Evolutionary conservation across 208 protist genomes (phyloP).

Genomic region (Crithidia thermophila): DNA sequence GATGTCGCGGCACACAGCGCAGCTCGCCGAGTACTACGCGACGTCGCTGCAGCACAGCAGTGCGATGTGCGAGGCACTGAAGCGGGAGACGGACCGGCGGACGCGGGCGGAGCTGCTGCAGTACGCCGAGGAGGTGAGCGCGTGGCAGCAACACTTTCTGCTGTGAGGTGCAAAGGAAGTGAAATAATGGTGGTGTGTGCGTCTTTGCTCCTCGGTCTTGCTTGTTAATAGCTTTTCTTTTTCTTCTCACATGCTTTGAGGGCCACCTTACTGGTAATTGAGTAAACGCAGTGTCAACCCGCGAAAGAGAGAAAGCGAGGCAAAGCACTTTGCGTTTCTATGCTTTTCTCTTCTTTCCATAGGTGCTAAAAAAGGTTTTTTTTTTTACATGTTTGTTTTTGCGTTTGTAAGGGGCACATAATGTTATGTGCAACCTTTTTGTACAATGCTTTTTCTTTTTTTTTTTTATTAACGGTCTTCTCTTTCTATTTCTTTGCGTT

Average conservation of each 20-base stretch:
- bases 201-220: slow-evolving; percentile 1
- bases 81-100: slow-evolving; percentile 57
- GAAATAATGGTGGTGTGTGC: not conserved
- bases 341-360: too few species aligned
- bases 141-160: slow-evolving; percentile 76
- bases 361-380: too few species aligned
- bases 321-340: too few species aligned
- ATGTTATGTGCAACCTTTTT: too few species aligned
- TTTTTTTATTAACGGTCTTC: too few species aligned
- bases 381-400: too few species aligned
- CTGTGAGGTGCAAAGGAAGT: slow-evolving; percentile 22
- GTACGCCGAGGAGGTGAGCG: slow-evolving; percentile 70
- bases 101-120: slow-evolving; percentile 62
- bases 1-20: slow-evolving; percentile 71
- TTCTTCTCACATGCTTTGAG: too few species aligned
- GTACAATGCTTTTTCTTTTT: too few species aligned
- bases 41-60: slow-evolving; percentile 69
- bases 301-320: slow-evolving; percentile 10
- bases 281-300: not conserved
- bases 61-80: slow-evolving; percentile 65
- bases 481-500: too few species aligned
- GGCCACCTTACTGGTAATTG: too few species aligned
- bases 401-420: too few species aligned
- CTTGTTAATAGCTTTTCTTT: slow-evolving; percentile 3
- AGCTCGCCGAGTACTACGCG: slow-evolving; percentile 71